Base-by-base conservation (phyloP, 768 basidiomycete genomes). In the Trametes cingulata region DNA sequence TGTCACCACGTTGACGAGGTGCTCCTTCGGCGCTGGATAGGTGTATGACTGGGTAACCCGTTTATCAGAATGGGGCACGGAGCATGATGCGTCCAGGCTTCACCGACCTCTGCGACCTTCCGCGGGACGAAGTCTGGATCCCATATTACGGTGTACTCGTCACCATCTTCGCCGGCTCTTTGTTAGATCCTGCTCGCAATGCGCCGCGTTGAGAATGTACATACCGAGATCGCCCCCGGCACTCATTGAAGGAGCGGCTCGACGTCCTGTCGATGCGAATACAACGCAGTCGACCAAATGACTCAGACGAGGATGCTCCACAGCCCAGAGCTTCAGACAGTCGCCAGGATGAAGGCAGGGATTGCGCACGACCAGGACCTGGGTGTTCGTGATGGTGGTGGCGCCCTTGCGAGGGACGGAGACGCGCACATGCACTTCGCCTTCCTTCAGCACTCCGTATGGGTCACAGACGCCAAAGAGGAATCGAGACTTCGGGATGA, bases 311-410 rank as follows among this genome's bases (percentile, higher is more conserved):
- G 78, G 75, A 59, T 82, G 73, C 50, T 82, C 68, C 0, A 83
- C 85, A 0, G 86, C 87, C 10, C 85, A 75, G 0, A 88, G 74
- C 65, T 88, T 89, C 52, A 88, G 67, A 58, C 83, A 84, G 67
- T 88, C 86, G 19, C 87, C 86, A 20, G 87, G 85, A 71, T 88
- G 85, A 45, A 88, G 76, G 62, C 86, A 89, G 0, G 87, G 87
- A 67, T 89, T 89, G 20, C 86, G 75, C 4, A 87, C 85, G 5
- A 88, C 81, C 5, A 88, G 73, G 0, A 87, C 85, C 63, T 87
- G 83, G 0, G 80, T 78, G 61, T 86, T 80, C 39, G 84, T 83
- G 0, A 81, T 77, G 0, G 86, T 86, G 4, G 80, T 73, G 0
- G 76, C 75, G 2, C 86, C 86, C 39, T 78, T 80, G 19, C 81